phyloP scores from a whole-genome alignment of 192 early-diverging fungal genomes.

The Rhizoclosmatium globosum region DNA sequence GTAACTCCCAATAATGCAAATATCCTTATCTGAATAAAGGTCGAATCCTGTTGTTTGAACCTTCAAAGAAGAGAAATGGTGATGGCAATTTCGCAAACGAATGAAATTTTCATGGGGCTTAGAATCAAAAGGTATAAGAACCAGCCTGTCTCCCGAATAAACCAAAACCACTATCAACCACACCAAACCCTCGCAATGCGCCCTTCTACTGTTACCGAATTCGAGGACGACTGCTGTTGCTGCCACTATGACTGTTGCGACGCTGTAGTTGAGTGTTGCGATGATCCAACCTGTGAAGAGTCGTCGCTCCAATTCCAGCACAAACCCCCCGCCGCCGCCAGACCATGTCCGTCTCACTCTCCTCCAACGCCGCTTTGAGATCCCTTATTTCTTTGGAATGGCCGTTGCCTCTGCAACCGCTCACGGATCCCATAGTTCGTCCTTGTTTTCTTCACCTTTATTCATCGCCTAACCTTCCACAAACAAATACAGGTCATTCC shows the following conservation, averaged over 20 bases:
- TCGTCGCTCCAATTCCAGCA: background rate
- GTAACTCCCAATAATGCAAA: background rate
- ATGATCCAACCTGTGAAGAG: background rate
- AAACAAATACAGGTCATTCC: too few relatives aligned
- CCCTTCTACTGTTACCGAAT: background rate
- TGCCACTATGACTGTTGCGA: background rate
- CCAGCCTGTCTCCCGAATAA: background rate
- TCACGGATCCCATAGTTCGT: background rate
- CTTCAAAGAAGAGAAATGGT: background rate
- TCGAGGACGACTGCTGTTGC: constrained; percentile 1
- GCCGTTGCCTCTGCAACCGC: background rate
- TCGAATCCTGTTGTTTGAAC: background rate
- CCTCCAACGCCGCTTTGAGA: background rate
- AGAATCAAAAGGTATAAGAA: too few relatives aligned
- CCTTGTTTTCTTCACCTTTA: background rate
- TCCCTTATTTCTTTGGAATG: background rate
- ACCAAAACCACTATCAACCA: background rate
- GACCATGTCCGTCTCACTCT: background rate
- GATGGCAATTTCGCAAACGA: too few relatives aligned
- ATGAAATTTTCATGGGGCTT: too few relatives aligned
- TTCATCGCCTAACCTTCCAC: background rate
- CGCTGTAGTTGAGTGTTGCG: background rate
- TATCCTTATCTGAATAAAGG: background rate
- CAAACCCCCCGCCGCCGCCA: background rate
- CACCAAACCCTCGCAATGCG: too few relatives aligned